A percentile compares a stretch with the other conserved stretches of the same genome.
These are phyloP conservation scores for Solanum hybrid DNA, from an alignment of 305 asterid species.

Conservation along the genomic window DNA sequence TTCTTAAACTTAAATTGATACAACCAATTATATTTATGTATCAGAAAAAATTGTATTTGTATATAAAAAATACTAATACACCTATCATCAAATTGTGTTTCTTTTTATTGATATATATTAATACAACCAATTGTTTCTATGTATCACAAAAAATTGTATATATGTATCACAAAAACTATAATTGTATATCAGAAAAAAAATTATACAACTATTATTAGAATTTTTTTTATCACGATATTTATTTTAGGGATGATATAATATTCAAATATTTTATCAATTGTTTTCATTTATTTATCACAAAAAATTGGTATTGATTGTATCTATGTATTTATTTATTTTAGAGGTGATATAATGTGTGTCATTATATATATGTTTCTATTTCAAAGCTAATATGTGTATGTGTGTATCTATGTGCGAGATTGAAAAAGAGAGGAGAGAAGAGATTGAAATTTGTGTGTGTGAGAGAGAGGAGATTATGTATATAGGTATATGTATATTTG, in stretches of 20 bases:
- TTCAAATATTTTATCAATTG: too few relatives aligned
- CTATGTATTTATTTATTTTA: too few relatives aligned
- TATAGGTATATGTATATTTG: not conserved
- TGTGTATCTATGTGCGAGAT: not conserved
- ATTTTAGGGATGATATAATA: not conserved
- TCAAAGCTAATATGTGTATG: not conserved
- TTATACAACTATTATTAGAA: too few relatives aligned
- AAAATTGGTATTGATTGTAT: not conserved
- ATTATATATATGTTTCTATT: not conserved
- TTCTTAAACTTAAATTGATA: not conserved
- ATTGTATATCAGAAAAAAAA: too few relatives aligned
- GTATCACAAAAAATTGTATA: too few relatives aligned
- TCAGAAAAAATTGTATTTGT: not conserved
- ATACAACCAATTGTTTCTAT: not conserved
- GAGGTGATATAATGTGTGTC: not conserved
- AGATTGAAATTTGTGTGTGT: not conserved
- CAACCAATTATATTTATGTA: not conserved
- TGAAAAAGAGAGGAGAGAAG: not conserved
- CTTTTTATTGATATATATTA: too few relatives aligned
- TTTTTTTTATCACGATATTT: too few relatives aligned
- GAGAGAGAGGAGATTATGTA: not conserved
- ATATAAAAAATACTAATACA: not conserved
- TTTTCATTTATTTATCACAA: not conserved
- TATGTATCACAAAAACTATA: too few relatives aligned
- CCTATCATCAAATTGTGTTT: not conserved